A percentile compares a stretch with the other conserved stretches of the same genome.
These are phyloP conservation scores for Cynanchum wilfordii DNA, from an alignment of 257 asterid species.

Conservation along the genomic window DNA sequence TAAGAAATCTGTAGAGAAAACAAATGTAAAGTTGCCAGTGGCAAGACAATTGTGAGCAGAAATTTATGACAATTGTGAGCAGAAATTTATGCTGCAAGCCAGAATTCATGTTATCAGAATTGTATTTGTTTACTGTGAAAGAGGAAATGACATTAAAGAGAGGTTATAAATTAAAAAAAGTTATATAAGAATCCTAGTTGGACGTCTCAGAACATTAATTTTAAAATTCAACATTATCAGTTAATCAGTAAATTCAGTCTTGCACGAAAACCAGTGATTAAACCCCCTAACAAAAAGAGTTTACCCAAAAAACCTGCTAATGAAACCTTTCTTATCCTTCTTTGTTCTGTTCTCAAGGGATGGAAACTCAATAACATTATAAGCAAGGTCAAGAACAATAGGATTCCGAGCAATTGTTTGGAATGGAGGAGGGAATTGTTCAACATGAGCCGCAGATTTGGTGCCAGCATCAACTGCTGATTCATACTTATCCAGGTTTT, in stretches of 20 bases:
- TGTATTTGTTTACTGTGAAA: neutral
- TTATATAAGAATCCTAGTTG: neutral
- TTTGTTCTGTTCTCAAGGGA: slow-evolving; percentile 78
- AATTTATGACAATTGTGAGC: no score
- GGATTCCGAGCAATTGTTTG: slow-evolving; percentile 25
- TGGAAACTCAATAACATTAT: slow-evolving; percentile 68
- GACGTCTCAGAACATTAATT: neutral
- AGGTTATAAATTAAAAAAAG: neutral
- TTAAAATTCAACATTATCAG: neutral
- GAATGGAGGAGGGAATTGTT: slow-evolving; percentile 27
- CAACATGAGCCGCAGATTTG: slow-evolving; percentile 16
- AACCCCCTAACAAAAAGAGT: neutral
- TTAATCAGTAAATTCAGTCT: neutral
- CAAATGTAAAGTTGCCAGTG: neutral
- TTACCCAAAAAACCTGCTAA: slow-evolving; percentile 85
- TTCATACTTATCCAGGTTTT: slow-evolving; percentile 66
- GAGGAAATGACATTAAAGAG: neutral
- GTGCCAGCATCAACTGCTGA: slow-evolving; percentile 71
- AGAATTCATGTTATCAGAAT: neutral
- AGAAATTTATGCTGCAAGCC: no score
- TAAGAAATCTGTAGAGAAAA: neutral
- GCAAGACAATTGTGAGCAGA: no score
- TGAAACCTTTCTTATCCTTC: slow-evolving; percentile 81
- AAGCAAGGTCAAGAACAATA: slow-evolving; percentile 39
- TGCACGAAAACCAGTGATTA: neutral